These are phyloP conservation scores for Coniochaeta sp. DNA, from an alignment of 2,329 filamentous ascomycete genomes.

Conservation along the genomic window DNA sequence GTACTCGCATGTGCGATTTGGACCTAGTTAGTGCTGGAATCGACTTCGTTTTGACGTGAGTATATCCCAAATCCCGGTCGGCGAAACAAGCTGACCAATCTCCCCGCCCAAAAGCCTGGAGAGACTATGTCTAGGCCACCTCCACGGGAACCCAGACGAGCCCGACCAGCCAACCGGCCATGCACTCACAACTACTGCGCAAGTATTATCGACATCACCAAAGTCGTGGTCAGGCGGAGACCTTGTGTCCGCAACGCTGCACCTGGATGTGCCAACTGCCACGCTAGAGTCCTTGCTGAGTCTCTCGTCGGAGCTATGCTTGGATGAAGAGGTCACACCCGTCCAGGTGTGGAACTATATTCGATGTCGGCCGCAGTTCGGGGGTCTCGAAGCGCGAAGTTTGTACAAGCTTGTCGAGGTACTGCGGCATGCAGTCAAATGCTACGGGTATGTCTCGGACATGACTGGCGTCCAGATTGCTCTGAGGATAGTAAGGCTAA, in stretches of 20 bases:
- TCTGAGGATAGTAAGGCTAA: too few species aligned
- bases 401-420: constrained; percentile 18
- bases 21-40: too few species aligned
- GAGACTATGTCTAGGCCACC: constrained; percentile 18
- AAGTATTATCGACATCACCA: constrained; percentile 10
- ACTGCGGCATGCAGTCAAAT: constrained; percentile 24
- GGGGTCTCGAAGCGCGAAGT: constrained; percentile 17
- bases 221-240: too few species aligned
- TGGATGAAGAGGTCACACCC: constrained; percentile 29
- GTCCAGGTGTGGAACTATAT: constrained; percentile 30
- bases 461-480: too few species aligned
- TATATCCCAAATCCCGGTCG: background rate
- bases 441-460: constrained; percentile 26
- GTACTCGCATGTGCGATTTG: too few species aligned
- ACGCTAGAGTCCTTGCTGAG: constrained; percentile 17
- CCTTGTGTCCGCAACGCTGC: too few species aligned
- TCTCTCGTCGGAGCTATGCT: constrained; percentile 14
- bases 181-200: constrained; percentile 17
- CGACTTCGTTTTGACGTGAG: constrained; percentile 22
- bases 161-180: constrained; percentile 18
- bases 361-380: constrained; percentile 22
- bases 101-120: constrained; percentile 15
- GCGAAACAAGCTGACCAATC: background rate
- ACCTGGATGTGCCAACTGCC: background rate
- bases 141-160: constrained; percentile 16